Evolutionary conservation across 768 basidiomycete genomes (phyloP), one percentile per base, ranked within the genome.

Genomic region (Suillus spraguei): DNA sequence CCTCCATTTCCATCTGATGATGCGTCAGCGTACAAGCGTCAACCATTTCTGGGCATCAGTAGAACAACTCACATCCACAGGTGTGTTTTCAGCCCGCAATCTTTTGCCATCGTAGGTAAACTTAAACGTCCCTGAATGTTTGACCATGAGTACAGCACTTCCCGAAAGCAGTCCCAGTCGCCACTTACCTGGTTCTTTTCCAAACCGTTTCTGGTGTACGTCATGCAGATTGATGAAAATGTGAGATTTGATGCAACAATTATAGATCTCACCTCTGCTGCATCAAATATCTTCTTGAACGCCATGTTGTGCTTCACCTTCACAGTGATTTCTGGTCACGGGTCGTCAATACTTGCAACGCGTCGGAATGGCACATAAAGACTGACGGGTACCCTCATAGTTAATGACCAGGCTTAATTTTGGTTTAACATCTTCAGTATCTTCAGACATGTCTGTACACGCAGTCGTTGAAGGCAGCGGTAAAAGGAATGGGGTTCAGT

Each of bases 271-370:
- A 89, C 89, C 81, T 88, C 86, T 2, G 86, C 85, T 17, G 87
- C 88, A 20, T 85, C 81, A 63, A 90, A 89, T 32, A 89, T 84
- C 73, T 89, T 90, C 44, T 76, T 72, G 67, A 90, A 88, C n/a
- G 79, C 77, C 80, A 84, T 90, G 41, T 83, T 84, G 1, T 80
- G 64, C 64, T 87, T 89, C 13, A 89, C 88, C 71, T 90, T 90
- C 5, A 91, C 83, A 5, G 85, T 87, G 36, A 88, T 85, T 10
- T 81, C 89, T 90, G 69, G 39, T 28, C 36, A 17, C 39, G 38
- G 44, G 61, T 59, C 61, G 41, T 53, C 41, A 55, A 60, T 64
- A 41, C 6, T 16, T 20, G 60, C 11, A 33, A 32, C 65, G 65
- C 67, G 63, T 50, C 54, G 20, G 41, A 4, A 47, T n/a, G 32